Conservation (phyloP, 192 early-diverging fungal species). For the Coemansia sp. region DNA sequence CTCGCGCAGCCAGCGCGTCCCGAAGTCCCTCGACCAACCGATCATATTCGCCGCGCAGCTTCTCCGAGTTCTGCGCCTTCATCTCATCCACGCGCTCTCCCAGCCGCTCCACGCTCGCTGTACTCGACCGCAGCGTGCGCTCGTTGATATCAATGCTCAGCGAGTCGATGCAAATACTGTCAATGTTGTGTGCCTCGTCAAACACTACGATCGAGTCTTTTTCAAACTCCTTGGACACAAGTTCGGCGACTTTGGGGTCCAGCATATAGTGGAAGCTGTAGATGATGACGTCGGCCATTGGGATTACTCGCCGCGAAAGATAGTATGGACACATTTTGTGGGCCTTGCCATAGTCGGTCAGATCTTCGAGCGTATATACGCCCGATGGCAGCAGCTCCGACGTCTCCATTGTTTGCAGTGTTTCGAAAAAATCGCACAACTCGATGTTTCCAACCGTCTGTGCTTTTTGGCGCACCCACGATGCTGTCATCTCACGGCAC, state of each 20-base stretch:
- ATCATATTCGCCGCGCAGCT: constrained; percentile 86
- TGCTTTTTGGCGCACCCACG: constrained; percentile 84
- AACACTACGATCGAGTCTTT: constrained; percentile 98
- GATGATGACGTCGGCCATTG: constrained; percentile 93
- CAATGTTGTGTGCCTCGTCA: constrained; percentile 99
- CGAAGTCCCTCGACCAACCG: constrained; percentile 87
- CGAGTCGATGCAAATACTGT: constrained; percentile 99
- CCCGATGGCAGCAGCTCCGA: constrained; percentile 72
- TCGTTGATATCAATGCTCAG: constrained; percentile 92
- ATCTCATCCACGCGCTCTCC: constrained; percentile 73
- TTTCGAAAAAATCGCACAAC: constrained; percentile 81
- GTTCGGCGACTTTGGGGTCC: constrained; percentile 99
- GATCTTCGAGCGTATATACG: constrained; percentile 96
- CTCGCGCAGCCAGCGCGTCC: constrained; percentile 68
- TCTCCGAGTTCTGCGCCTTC: constrained; percentile 84
- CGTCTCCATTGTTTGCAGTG: constrained; percentile 63
- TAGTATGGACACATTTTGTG: constrained; percentile 94
- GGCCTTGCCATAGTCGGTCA: constrained; percentile 74
- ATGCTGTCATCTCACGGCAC: constrained; percentile 89
- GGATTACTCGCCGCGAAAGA: constrained; percentile 79
- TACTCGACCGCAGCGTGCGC: constrained; percentile 86
- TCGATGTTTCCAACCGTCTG: constrained; percentile 53
- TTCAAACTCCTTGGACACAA: constrained; percentile 93
- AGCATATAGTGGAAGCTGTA: constrained; percentile 99
- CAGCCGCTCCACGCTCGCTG: constrained; percentile 73